phyloP scores from a whole-genome alignment of 441 rosid species.

The Lepidium campestre region DNA sequence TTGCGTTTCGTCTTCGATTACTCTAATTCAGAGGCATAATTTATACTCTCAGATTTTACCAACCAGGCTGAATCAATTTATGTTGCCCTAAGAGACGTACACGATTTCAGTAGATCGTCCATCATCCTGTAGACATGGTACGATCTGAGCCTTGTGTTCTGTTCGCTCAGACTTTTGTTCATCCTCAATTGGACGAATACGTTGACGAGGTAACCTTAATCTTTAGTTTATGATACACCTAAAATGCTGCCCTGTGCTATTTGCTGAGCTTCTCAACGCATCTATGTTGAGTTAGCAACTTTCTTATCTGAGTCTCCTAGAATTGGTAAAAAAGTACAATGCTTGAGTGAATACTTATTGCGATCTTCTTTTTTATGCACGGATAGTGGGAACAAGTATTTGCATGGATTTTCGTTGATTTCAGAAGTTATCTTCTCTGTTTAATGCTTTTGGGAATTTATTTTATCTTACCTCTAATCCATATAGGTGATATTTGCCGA shows the following conservation, averaged over 20 bases:
- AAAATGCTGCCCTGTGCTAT: background rate
- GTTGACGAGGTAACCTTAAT: conserved; percentile 78
- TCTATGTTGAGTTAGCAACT: background rate
- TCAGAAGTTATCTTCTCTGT: background rate
- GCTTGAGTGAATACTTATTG: background rate
- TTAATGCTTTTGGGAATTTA: background rate
- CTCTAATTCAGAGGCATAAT: background rate
- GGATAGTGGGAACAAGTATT: background rate
- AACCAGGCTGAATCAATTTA: background rate
- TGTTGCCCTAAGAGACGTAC: conserved; percentile 4
- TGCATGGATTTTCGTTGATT: background rate
- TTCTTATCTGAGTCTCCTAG: background rate
- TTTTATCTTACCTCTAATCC: background rate
- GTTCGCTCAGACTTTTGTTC: conserved; percentile 90
- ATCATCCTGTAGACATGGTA: conserved; percentile 44
- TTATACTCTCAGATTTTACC: background rate
- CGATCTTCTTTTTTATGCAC: background rate
- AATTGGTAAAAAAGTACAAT: background rate
- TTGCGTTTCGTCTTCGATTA: background rate
- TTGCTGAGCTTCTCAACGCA: background rate
- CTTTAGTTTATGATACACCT: background rate
- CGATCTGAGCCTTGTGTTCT: conserved; percentile 92
- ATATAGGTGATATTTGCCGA: conserved; percentile 84
- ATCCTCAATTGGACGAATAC: conserved; percentile 91
- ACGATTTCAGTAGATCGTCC: background rate